These are phyloP conservation scores for Epichloe gansuensis DNA, from an alignment of 2,329 filamentous ascomycete species.

Conservation along the genomic window DNA sequence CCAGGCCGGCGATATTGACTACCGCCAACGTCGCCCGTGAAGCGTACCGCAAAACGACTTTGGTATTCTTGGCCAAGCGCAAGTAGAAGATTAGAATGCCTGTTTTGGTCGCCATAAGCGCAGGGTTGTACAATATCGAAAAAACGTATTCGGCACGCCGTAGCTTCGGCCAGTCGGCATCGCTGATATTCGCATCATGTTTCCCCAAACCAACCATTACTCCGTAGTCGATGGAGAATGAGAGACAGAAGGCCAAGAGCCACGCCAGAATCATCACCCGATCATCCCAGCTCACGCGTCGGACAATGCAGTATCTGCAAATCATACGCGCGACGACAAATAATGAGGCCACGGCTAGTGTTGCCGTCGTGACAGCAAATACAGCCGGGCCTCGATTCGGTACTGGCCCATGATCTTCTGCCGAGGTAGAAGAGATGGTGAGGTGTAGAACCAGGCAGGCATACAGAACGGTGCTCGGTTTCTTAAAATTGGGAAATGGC, in stretches of 20 bases:
- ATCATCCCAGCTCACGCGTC: slow-evolving; percentile 62
- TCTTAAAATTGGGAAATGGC: not conserved
- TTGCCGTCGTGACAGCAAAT: slow-evolving; percentile 56
- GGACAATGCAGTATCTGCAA: slow-evolving; percentile 61
- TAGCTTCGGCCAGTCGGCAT: slow-evolving; percentile 35
- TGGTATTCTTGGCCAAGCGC: slow-evolving; percentile 62
- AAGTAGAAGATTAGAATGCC: slow-evolving; percentile 90
- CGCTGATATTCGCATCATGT: slow-evolving; percentile 47
- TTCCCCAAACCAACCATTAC: slow-evolving; percentile 53
- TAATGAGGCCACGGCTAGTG: slow-evolving; percentile 54
- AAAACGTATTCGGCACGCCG: slow-evolving; percentile 51
- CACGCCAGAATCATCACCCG: slow-evolving; percentile 70
- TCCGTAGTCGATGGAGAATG: slow-evolving; percentile 52
- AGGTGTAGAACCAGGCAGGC: not conserved
- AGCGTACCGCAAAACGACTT: slow-evolving; percentile 64
- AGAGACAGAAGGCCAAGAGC: slow-evolving; percentile 55
- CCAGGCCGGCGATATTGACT: slow-evolving; percentile 65
- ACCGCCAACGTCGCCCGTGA: slow-evolving; percentile 68
- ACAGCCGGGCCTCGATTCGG: slow-evolving; percentile 46
- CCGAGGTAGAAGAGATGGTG: slow-evolving; percentile 7
- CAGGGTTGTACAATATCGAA: slow-evolving; percentile 64
- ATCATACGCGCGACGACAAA: slow-evolving; percentile 66
- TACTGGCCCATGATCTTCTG: slow-evolving; percentile 10
- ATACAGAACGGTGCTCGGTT: not conserved
- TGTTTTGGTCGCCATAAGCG: slow-evolving; percentile 81